phyloP scores from a whole-genome alignment of 208 protist genomes.

The Crithidia fasciculata region DNA sequence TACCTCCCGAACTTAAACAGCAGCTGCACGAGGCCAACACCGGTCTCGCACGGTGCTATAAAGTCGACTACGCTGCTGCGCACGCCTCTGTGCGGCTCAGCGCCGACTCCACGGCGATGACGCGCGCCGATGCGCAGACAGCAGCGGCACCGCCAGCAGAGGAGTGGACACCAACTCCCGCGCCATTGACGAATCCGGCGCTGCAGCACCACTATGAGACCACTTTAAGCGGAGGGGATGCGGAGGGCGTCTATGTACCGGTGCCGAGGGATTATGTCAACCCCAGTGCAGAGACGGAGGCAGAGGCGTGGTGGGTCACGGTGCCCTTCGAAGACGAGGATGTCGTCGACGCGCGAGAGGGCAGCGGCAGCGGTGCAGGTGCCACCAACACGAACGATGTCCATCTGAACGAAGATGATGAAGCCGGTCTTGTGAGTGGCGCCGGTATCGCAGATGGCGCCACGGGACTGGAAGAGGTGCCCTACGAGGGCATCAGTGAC shows the following conservation, averaged over 20 bases:
- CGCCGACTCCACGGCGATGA: constrained; percentile 10
- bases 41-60: constrained; percentile 53
- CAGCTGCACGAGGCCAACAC: constrained; percentile 21
- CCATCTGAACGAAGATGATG: no score
- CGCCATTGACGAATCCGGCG: no score
- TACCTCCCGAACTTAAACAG: constrained; percentile 33
- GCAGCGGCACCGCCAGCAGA: no score
- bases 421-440: not conserved
- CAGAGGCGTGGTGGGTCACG: constrained; percentile 50
- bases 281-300: not conserved
- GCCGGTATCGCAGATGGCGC: not conserved
- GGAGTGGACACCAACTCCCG: not conserved
- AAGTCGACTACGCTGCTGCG: constrained; percentile 25
- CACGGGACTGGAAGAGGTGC: constrained; percentile 28
- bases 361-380: constrained; percentile 5
- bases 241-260: constrained; percentile 15
- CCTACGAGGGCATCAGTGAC: constrained; percentile 13
- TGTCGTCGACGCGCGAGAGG: not conserved
- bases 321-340: constrained; percentile 48
- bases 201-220: no score
- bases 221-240: not conserved
- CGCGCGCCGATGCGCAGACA: not conserved
- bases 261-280: constrained; percentile 19
- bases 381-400: no score
- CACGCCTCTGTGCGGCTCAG: constrained; percentile 10